Evolutionary conservation across 2,329 filamentous ascomycete species (phyloP), one percentile per base, ranked within the genome.

Genomic region (Diaporthe helianthi): DNA sequence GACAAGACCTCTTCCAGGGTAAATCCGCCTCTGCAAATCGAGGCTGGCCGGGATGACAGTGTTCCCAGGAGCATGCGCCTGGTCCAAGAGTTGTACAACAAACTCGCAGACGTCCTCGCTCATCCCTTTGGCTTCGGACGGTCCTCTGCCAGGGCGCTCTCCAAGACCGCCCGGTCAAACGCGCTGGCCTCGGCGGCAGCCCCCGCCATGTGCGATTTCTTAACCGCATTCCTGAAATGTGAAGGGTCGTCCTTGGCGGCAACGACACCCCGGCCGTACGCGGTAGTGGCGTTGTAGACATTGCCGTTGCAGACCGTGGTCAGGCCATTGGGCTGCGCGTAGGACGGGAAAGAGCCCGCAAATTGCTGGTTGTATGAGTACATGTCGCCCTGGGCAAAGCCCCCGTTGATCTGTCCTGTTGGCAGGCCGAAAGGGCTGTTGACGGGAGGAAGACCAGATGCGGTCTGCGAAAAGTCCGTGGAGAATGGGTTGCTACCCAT

Each of bases 351-450:
- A 29, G 65, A 24, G 22, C 49, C 44, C 9, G 38, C 17, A 60
- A 64, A 41, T 7, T 65, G 68, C 31, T 69, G 61, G 38, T 67
- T 67, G 24, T 67, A 54, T 12, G 61, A 26, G 33, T 61, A 58
- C 19, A 46, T 9, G 19, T 71, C 69, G 26, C 69, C 49, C 29
- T 67, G 69, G 24, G 55, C 54, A 31, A 55, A 44, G 15, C 17
- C 67, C 9, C 64, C 55, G 19, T 67, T 53, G 22, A 66, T 15
- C 36, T 68, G 69, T 38, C 69, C 36, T 69, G 64, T 33, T 46
- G 75, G 73, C 29, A 78, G 19, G 15, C 76, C 78, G 69, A 73
- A 76, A 0, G 78, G 75, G 67, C 77, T 78, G 65, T 80, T 77
- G 38, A 79, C 76, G 2, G 73, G 73, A 8, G 79, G 77, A 36